Conservation (phyloP, 352 stramenopile genomes). For the Nothophytophthora sp. region DNA sequence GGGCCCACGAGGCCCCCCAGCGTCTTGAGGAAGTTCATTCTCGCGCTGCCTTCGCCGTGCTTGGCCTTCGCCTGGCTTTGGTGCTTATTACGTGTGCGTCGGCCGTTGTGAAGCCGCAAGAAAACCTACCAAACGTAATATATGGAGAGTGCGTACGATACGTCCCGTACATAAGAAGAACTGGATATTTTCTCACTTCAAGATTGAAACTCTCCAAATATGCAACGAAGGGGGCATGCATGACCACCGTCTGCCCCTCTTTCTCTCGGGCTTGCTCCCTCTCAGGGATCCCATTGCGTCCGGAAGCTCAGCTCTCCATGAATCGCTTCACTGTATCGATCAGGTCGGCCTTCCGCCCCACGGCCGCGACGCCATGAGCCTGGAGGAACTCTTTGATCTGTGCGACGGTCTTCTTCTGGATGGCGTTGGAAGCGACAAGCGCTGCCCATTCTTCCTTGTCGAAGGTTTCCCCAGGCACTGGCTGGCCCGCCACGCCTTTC, state of each 20-base stretch:
- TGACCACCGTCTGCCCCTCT: too few species aligned
- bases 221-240: too few species aligned
- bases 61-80: background rate
- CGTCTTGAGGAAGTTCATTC: slow-evolving; percentile 91
- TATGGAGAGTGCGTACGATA: too few species aligned
- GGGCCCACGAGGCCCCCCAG: slow-evolving; percentile 72
- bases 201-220: too few species aligned
- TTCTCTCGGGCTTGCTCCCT: too few species aligned
- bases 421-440: slow-evolving; percentile 43
- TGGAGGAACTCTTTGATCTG: slow-evolving; percentile 74
- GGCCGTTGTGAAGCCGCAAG: too few species aligned
- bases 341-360: slow-evolving; percentile 69
- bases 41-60: background rate
- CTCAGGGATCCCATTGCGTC: too few species aligned
- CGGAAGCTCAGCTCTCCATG: slow-evolving; percentile 37
- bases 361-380: slow-evolving; percentile 37
- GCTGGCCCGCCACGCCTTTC: slow-evolving; percentile 15
- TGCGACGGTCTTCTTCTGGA: slow-evolving; percentile 75
- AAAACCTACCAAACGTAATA: too few species aligned
- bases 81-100: too few species aligned
- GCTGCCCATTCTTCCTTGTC: slow-evolving; percentile 52
- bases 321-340: slow-evolving; percentile 53
- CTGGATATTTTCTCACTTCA: too few species aligned
- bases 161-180: too few species aligned
- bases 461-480: slow-evolving; percentile 36